Conservation (phyloP, 345 rosid genomes). For the Citrus inodora region DNA sequence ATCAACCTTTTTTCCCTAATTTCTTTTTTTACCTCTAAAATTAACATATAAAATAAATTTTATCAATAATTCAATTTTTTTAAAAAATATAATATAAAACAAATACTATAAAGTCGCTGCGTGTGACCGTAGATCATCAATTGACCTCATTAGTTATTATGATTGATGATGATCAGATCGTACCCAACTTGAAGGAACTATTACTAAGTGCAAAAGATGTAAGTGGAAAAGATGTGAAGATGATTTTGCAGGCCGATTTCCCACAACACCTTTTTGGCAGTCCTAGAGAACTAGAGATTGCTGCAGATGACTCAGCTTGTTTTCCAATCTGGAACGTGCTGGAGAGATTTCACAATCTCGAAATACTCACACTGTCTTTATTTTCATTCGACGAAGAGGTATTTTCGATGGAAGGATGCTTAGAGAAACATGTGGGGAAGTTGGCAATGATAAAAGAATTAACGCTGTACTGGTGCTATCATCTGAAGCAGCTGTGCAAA, state of each 20-base stretch:
- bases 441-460: background rate
- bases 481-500: constrained; percentile 2
- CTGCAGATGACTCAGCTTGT: background rate
- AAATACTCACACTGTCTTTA: background rate
- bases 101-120: too few species aligned
- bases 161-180: background rate
- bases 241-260: background rate
- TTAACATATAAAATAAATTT: too few species aligned
- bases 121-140: too few species aligned
- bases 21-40: too few species aligned
- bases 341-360: constrained; percentile 5
- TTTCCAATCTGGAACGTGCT: constrained; percentile 10
- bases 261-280: background rate
- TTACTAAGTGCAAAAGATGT: background rate
- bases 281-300: background rate
- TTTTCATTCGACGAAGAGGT: background rate
- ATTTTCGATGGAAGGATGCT: background rate
- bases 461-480: rapidly evolving
- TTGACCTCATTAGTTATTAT: too few species aligned
- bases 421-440: background rate
- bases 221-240: background rate
- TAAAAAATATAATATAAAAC: too few species aligned
- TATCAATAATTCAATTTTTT: too few species aligned
- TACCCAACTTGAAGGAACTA: constrained; percentile 15
- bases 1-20: too few species aligned